A percentile compares a stretch with the other conserved stretches of the same genome.
These are phyloP conservation scores for Calonectria naviculata DNA, from an alignment of 2,329 filamentous ascomycete species.

Conservation along the genomic window DNA sequence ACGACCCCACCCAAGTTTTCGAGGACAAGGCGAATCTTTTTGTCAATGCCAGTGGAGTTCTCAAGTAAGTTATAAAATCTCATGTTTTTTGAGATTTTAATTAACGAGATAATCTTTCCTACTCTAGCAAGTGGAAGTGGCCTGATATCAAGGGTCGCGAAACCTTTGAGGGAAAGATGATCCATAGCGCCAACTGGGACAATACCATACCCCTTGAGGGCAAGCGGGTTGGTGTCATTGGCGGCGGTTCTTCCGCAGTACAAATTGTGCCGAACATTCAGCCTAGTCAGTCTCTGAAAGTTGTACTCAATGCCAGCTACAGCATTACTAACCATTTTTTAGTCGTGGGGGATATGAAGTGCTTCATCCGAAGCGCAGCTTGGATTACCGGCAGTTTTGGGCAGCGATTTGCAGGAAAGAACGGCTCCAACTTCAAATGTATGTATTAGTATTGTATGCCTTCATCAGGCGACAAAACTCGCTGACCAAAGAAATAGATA, in stretches of 20 bases:
- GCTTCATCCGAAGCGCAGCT: slow-evolving; percentile 24
- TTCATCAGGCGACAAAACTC: neutral
- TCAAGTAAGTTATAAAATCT: slow-evolving; percentile 12
- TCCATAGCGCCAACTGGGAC: slow-evolving; percentile 55
- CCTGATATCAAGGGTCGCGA: slow-evolving; percentile 21
- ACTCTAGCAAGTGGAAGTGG: slow-evolving; percentile 28
- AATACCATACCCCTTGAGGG: slow-evolving; percentile 31
- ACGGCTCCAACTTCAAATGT: slow-evolving; percentile 59
- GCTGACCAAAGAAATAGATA: slow-evolving; percentile 45
- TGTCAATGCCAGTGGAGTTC: slow-evolving; percentile 26
- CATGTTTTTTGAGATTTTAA: too few species aligned
- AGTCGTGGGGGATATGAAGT: slow-evolving; percentile 22
- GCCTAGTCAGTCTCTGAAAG: slow-evolving; percentile 6
- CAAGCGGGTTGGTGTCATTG: slow-evolving; percentile 46
- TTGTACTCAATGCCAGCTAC: neutral
- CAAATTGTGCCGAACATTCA: slow-evolving; percentile 43
- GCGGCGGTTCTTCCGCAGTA: slow-evolving; percentile 45
- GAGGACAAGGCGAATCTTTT: slow-evolving; percentile 25
- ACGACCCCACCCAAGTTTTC: slow-evolving; percentile 12
- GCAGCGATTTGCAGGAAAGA: slow-evolving; percentile 52
- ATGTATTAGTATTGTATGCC: neutral
- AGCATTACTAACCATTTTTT: neutral
- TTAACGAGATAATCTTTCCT: neutral
- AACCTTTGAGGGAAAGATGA: slow-evolving; percentile 50
- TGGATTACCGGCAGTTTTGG: slow-evolving; percentile 26